A percentile compares a stretch with the other conserved stretches of the same genome.
These are phyloP conservation scores for Dysphania ambrosioides DNA, from an alignment of 148 eudicot genomes.

Conservation along the genomic window DNA sequence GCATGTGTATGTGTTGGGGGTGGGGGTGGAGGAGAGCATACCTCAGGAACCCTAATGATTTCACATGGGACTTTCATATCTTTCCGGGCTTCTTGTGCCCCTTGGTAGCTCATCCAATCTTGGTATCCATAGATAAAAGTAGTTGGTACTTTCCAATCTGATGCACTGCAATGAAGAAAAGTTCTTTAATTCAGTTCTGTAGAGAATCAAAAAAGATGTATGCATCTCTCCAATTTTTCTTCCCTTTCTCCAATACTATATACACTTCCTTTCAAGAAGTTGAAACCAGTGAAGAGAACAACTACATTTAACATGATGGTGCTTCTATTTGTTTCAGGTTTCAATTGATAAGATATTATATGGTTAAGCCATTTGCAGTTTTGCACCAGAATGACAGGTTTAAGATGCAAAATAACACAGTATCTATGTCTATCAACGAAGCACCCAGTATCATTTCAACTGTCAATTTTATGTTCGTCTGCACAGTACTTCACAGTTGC, in stretches of 20 bases:
- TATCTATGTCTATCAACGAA: neutral
- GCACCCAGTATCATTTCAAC: no score
- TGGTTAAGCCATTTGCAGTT: neutral
- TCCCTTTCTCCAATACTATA: no score
- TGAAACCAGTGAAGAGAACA: neutral
- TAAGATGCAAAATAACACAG: neutral
- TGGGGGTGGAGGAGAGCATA: constrained; percentile 31
- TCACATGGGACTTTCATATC: constrained; percentile 89
- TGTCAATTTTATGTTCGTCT: neutral
- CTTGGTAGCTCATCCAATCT: constrained; percentile 94
- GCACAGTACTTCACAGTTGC: neutral
- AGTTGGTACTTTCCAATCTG: constrained; percentile 98
- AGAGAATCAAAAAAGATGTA: no score
- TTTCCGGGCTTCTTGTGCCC: constrained; percentile 85
- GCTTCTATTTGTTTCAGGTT: neutral
- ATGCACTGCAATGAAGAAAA: constrained; percentile 52
- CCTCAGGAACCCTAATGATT: constrained; percentile 90
- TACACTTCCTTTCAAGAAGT: neutral
- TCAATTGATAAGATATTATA: neutral
- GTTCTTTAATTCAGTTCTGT: no score
- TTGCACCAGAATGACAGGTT: neutral
- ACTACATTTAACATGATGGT: neutral
- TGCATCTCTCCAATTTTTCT: no score
- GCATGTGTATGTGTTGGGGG: no score
- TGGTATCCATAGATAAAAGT: constrained; percentile 77